Base-by-base conservation (phyloP, 345 rosid species). In the Salix brachista region DNA sequence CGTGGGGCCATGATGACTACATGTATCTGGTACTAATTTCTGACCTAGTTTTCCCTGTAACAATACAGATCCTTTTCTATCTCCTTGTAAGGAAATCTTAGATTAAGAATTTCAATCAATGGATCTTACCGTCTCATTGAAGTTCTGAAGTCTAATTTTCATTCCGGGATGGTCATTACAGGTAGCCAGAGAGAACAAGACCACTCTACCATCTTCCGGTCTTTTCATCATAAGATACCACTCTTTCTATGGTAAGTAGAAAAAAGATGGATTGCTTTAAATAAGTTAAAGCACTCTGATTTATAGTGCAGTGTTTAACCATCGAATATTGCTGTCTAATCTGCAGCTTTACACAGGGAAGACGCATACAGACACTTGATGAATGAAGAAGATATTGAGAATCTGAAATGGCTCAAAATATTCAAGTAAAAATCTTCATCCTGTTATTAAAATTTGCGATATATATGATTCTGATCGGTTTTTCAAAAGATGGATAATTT, bases 1-100 rank as follows among this genome's bases (percentile, higher is more conserved):
- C 98, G 9, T 90, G 96, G 94, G 94, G 97, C 11, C 96, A 93
- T 44, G 97, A 93, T 65, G 96, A 91, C 79, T 93, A 91, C 79
- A 91, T 91, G 97, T 88, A 89, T 82, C 68, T 90, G 97, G 94
- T 91, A 85, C 2, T 46, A 1, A 46, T 46, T 46, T 46, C 52
- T 12, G 50, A 46, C 17, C 4, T 46, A 12, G 52, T 16, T 46
- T 42, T 10, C 13, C 46, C 13, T 42, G 46, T 11, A 42, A 42
- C 46, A 42, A 11, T 42, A 42, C 12, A 42, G 10, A 11, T 42
- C 46, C 14, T 42, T 42, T 42, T 11, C 46, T 42, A 42, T 3
- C 46, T 42, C 1, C 46, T 3, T 42, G 13, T 42, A 42, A 42
- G 11, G 46, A 42, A 42, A 42, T 42, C 14, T 3, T 9, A 42